Percentiles rank a stretch among this genome's conserved stretches.
Conservation (phyloP, 1,284 basidiomycete species). For the Puccinia horiana region DNA sequence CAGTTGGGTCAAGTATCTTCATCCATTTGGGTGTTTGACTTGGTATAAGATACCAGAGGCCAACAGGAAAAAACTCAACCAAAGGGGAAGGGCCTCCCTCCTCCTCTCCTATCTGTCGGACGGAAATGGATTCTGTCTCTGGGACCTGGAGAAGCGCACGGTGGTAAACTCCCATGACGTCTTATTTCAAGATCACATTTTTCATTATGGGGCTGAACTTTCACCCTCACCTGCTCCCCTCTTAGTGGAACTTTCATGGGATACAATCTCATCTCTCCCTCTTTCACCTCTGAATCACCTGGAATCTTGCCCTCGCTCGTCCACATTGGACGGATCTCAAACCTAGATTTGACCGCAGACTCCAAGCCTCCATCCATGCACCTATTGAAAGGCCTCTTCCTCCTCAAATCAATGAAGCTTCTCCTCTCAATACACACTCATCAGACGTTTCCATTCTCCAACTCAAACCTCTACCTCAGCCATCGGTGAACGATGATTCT, state of each 20-base stretch:
- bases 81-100: background rate
- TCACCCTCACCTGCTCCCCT: background rate
- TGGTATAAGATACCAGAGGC: constrained; percentile 19
- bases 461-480: background rate
- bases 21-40: background rate
- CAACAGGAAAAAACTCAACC: background rate
- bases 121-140: constrained; percentile 7
- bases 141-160: background rate
- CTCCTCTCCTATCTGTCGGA: constrained; percentile 6
- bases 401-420: too few relatives aligned
- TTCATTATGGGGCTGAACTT: background rate
- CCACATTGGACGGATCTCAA: background rate
- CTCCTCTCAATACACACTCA: too few relatives aligned
- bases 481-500: background rate
- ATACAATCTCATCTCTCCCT: background rate
- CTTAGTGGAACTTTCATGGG: background rate
- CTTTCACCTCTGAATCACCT: background rate
- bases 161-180: background rate
- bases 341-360: background rate
- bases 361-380: background rate
- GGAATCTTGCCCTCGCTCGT: too few relatives aligned
- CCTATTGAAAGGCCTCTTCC: too few relatives aligned
- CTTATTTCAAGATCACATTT: background rate
- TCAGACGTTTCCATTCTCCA: too few relatives aligned
- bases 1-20: background rate